Evolutionary conservation across 2,329 filamentous ascomycete species (phyloP), one percentile per base, ranked within the genome.

Genomic region (Aspergillus fructus): DNA sequence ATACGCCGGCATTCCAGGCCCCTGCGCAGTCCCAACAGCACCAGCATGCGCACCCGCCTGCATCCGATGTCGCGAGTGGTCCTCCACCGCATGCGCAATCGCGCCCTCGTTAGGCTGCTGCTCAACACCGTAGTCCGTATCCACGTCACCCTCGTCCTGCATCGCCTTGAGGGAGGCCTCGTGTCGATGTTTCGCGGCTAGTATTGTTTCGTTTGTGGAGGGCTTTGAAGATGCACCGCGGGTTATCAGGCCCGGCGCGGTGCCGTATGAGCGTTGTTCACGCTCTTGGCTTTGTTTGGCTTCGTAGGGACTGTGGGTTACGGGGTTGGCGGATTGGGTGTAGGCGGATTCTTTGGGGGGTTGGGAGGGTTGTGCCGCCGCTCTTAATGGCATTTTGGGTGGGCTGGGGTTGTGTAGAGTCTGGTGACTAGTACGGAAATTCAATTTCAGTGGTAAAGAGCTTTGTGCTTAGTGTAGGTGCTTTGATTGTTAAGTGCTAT

Each of bases 31-130:
- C 2, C 71, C 72, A 45, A 73, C 71, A 5, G 71, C 61, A 6
- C 70, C 71, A 2, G 71, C 68, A 66, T 74, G 72, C 4, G 68
- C 70, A n/a, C 70, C 70, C 5, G 68, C 68, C 60, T 74, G 70
- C 1, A 64, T 64, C 6, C 69, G 64, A 8, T 23, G 55, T 52
- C 12, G 63, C 8, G 40, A 46, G 59, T 55, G 64, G 0, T 60
- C 62, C 37, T 67, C 37, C 3, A 75, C 73, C 0, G 68, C 58
- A 7, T 66, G 66, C 8, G 71, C 72, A 46, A 75, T 74, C 24
- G 68, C 65, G 2, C 72, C 72, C 53, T 75, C 72, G 0, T 63
- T 56, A 0, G 73, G 72, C 50, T 74, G 72, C 49, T 72, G 65
- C 55, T 75, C 73, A 4, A 74, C 67, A 1, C 72, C 73, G 39